Percentiles rank a stretch among this genome's conserved stretches.
These are phyloP conservation scores for Quercus aquifolioides DNA, from an alignment of 306 rosid genomes.

Conservation along the genomic window DNA sequence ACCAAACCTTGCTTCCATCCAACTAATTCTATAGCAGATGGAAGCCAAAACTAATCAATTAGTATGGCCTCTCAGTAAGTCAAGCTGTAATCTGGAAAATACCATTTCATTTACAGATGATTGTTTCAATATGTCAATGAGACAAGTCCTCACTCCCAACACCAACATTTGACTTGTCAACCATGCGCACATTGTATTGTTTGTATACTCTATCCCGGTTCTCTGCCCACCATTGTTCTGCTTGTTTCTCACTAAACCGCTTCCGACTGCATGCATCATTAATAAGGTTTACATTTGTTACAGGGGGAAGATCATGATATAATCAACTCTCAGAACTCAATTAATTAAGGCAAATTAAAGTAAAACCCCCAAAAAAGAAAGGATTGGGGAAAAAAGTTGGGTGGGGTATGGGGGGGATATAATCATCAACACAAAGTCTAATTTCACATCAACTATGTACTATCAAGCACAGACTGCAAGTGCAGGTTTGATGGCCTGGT, in stretches of 20 bases:
- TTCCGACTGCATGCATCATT: slow-evolving; percentile 70
- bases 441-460: too few relatives aligned
- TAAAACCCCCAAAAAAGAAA: too few relatives aligned
- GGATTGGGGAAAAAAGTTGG: too few relatives aligned
- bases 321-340: too few relatives aligned
- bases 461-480: too few relatives aligned
- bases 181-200: slow-evolving; percentile 74
- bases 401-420: too few relatives aligned
- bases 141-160: slow-evolving; percentile 86
- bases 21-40: slow-evolving; percentile 41
- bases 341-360: too few relatives aligned
- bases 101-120: slow-evolving; percentile 62
- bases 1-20: slow-evolving; percentile 51
- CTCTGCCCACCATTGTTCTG: slow-evolving; percentile 99
- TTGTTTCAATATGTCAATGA: slow-evolving; percentile 43
- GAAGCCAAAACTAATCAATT: slow-evolving; percentile 56
- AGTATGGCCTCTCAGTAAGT: slow-evolving; percentile 45
- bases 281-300: slow-evolving; percentile 1
- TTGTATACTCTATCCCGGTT: slow-evolving; percentile 84
- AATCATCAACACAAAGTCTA: too few relatives aligned
- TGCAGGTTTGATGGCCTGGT: too few relatives aligned
- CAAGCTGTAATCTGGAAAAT: slow-evolving; percentile 50
- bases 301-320: not conserved
- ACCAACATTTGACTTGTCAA: slow-evolving; percentile 83
- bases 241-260: slow-evolving; percentile 95